Base-by-base conservation (phyloP, 2,329 filamentous ascomycete species). In the Beauveria sp. region DNA sequence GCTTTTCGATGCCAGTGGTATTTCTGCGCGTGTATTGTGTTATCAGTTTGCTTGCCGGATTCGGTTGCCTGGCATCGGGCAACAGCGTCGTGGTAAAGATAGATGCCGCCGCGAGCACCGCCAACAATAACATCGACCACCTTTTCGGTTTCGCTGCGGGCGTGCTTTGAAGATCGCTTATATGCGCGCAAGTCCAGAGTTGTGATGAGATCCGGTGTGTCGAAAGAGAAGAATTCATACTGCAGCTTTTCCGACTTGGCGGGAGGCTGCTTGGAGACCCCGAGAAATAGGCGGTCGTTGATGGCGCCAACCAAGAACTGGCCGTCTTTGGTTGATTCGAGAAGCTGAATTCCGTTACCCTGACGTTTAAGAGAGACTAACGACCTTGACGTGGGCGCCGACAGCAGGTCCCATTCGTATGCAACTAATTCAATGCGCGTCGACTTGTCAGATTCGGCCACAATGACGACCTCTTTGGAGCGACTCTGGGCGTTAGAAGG, bases 1-100 rank as follows among this genome's bases (percentile, higher is more conserved):
- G 88, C 85, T 67, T 87, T 86, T 67, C 92, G 84, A 74, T 99
- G 95, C 95, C 95, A 99, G 73, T 98, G 95, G 58, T 93, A 79
- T 65, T 88, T 89, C 61, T 87, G 86, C 40, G 80, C 81, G 63
- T 81, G 79, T 26, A 85, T 71, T 22, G 82, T 79, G 46, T 83
- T 74, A 66, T 78, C 76, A 69, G 76, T 72, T 57, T 67, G 67
- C 42, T 74, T 74, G 1, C 72, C 68, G 52, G 72, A 74, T 2
- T 73, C 72, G 38, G 77, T 72, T 51, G 71, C 73, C 57, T 79
- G 80, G 43, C 90, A 77, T 64, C 83, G 83, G 61, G 77, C 72
- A 10, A 93, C 70, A 18, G 92, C 77, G 73, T 96, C 89, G 64
- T 88, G 85, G 72, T 96, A 96, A n/a, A 93, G 75, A 68, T 90